These are phyloP conservation scores for Penicillium palitans DNA, from an alignment of 2,329 filamentous ascomycete species.

Conservation along the genomic window DNA sequence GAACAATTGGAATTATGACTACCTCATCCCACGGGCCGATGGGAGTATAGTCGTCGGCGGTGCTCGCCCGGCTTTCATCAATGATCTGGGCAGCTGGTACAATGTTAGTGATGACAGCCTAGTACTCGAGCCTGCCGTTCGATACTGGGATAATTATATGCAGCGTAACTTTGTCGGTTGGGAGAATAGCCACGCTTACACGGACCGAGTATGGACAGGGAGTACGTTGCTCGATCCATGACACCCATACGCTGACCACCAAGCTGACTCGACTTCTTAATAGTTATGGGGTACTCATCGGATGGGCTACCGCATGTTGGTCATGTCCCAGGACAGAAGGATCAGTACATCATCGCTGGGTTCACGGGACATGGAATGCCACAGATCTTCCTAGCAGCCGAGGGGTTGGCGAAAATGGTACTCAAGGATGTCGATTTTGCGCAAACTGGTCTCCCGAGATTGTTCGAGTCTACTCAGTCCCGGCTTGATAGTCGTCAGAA, in stretches of 20 bases:
- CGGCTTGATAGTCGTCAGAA: constrained; percentile 26
- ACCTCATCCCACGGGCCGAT: constrained; percentile 62
- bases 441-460: constrained; percentile 32
- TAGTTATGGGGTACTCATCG: constrained; percentile 54
- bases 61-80: constrained; percentile 50
- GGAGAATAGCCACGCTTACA: constrained; percentile 36
- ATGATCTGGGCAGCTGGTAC: constrained; percentile 48
- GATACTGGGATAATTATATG: constrained; percentile 45
- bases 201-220: constrained; percentile 38
- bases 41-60: constrained; percentile 63
- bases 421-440: constrained; percentile 26
- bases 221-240: constrained; percentile 26
- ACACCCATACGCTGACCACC: neutral
- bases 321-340: constrained; percentile 43
- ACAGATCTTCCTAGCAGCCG: constrained; percentile 59
- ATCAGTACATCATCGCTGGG: constrained; percentile 58
- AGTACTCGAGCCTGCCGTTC: constrained; percentile 48
- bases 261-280: neutral
- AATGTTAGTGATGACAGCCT: constrained; percentile 47
- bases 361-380: constrained; percentile 71
- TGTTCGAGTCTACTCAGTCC: constrained; percentile 34
- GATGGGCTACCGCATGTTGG: constrained; percentile 58
- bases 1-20: constrained; percentile 60
- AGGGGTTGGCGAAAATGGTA: constrained; percentile 59
- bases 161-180: constrained; percentile 39